Evolutionary conservation across 495 filamentous ascomycete genomes (phyloP), one percentile per base, ranked within the genome.

Genomic region (Penicillium roqueforti): DNA sequence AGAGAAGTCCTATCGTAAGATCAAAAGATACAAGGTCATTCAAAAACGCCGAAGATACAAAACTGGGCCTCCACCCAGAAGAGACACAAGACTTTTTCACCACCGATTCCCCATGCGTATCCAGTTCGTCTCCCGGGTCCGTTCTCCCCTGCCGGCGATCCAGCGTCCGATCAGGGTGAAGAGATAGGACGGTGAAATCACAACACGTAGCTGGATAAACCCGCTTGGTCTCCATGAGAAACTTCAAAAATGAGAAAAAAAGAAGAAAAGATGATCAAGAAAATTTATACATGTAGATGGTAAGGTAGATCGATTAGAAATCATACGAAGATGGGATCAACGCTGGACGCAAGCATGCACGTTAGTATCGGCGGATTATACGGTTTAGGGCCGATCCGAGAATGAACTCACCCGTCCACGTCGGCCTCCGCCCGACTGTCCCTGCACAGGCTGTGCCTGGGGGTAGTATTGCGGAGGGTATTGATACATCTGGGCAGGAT

Each of bases 401-500:
- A 46, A 56, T 49, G 52, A 45, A 68, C 71, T 76, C 60, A 75
- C 73, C 60, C 77, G 73, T 69, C 73, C 78, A 66, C 76, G 76
- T 64, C 78, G 71, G 47, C 75, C 77, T 59, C 73, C 72, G 58
- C 67, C 63, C 51, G 71, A 57, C 66, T 78, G 73, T 56, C 73
- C 66, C 57, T 71, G 73, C 51, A 70, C 68, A 34, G 68, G 58
- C 58, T 76, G 76, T 55, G 76, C 59, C 62, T 75, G 76, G 25
- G 69, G 53, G 58, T 76, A 77, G 59, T 69, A 80, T 58, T 78
- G 76, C 47, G 77, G 71, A 56, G 76, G 71, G 61, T 79, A 80
- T 60, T 76, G 76, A 60, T 78, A 79, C 76, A 81, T 75, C 62
- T 75, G 68, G 56, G 70, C 65, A n/a, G 70, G 60, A 49, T 70